These are phyloP conservation scores for Chlamydomonas schloesseri DNA, from an alignment of 139 green algal species.

Conservation along the genomic window DNA sequence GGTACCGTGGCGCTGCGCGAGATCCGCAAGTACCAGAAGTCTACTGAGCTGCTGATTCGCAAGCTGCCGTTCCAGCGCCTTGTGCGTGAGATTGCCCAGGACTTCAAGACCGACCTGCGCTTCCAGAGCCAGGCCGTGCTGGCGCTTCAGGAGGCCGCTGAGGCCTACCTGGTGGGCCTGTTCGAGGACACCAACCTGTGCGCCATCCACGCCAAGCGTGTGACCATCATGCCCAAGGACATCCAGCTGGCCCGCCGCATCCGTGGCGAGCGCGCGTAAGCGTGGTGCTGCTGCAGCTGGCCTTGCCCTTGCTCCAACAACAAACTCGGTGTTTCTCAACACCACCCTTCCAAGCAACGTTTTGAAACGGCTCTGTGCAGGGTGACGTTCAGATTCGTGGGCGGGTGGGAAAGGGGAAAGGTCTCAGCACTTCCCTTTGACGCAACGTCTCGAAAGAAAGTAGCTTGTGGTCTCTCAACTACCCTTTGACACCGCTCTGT, in stretches of 20 bases:
- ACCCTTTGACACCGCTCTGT: too few species aligned
- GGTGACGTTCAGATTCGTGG: too few species aligned
- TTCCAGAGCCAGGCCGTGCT: constrained; percentile 97
- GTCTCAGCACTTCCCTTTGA: too few species aligned
- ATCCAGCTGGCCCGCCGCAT: constrained; percentile 96
- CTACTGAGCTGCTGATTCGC: constrained; percentile 95
- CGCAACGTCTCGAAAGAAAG: too few species aligned
- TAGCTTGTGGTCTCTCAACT: too few species aligned
- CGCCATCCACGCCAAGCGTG: constrained; percentile 93
- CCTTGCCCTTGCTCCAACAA: too few species aligned
- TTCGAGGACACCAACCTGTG: constrained; percentile 96
- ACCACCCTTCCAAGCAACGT: too few species aligned
- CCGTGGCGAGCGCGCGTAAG: constrained; percentile 87
- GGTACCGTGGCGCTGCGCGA: constrained; percentile 92
- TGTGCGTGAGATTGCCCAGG: constrained; percentile 98
- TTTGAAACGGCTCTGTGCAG: too few species aligned
- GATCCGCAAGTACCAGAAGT: constrained; percentile 97
- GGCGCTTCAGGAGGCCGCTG: constrained; percentile 96
- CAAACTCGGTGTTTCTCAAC: too few species aligned
- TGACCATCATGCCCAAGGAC: constrained; percentile 98
- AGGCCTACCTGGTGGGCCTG: constrained; percentile 99
- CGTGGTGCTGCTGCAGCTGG: neutral
- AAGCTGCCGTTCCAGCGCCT: constrained; percentile 98
- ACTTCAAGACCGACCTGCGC: constrained; percentile 99
- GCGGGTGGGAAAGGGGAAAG: too few species aligned